Evolutionary conservation across 306 rosid genomes (phyloP).

Genomic region (Malus domestica): ASM211411v1 NC_041797.1:16691001-16691500

Average conservation of each 20-base stretch:
- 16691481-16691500: constrained; percentile 68
- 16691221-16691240: constrained; percentile 39
- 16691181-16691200: constrained; percentile 72
- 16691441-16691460: constrained; percentile 42
- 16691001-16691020: background rate
- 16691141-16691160: constrained; percentile 1
- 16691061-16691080: background rate
- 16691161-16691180: constrained; percentile 72
- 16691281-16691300: background rate
- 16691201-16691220: constrained; percentile 43
- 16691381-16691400: constrained; percentile 26
- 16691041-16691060: background rate
- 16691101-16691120: background rate
- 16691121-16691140: constrained; percentile 37
- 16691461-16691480: constrained; percentile 66
- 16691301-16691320: constrained; percentile 29
- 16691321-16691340: constrained; percentile 47
- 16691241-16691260: background rate
- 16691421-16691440: constrained; percentile 12
- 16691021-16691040: constrained; percentile 2
- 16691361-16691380: constrained; percentile 54
- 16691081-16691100: background rate
- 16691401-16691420: constrained; percentile 28
- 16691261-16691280: background rate
- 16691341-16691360: constrained; percentile 88